Evolutionary conservation across 805 yeast species (phyloP), one percentile per base, ranked within the genome.

Genomic region (Barnettozyma wickerhamii): DNA sequence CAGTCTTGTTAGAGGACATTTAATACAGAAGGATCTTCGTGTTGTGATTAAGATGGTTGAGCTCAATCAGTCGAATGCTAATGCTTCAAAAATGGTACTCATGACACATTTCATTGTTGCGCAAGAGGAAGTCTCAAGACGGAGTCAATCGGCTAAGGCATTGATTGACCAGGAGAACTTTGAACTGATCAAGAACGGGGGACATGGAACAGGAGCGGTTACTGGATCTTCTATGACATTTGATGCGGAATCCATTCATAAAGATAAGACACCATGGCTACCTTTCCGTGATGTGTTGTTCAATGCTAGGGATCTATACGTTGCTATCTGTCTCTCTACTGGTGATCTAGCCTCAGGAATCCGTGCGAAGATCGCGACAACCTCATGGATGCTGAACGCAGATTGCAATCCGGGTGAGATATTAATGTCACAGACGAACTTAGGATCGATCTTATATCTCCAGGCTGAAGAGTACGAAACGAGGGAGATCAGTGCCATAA

Each of bases 201-300:
- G 28, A 10, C 27, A 10, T 26, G 27, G 17, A n/a, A 15, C n/a
- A n/a, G n/a, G 19, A 9, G n/a, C 3, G 6, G 14, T 35, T 5
- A 10, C 19, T 9, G 13, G 17, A 51, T 57, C 13, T 51, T 19
- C 36, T 1, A 6, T 31, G 9, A 15, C 33, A 10, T 19, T 40
- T 10, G 31, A 24, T 13, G 33, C 32, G 15, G 14, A 20, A 6
- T 19, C 20, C 2, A 6, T 35, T 10, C 24, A 27, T 14, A 63
- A 59, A 38, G 64, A 68, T 53, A 74, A 69, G 30, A 72, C 70
- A 37, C 75, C 78, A 2, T 83, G 86, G 85, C 80, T 75, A 40
- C 84, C 82, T 4, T 89, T 85, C 58, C 68, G 80, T 28, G 86
- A 83, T 42, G 96, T 88, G 52, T 74, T 84, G 47, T 81, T 89